Base-by-base conservation (phyloP, 371 early-diverging fungal species). In the Fennellomyces sp. region DNA sequence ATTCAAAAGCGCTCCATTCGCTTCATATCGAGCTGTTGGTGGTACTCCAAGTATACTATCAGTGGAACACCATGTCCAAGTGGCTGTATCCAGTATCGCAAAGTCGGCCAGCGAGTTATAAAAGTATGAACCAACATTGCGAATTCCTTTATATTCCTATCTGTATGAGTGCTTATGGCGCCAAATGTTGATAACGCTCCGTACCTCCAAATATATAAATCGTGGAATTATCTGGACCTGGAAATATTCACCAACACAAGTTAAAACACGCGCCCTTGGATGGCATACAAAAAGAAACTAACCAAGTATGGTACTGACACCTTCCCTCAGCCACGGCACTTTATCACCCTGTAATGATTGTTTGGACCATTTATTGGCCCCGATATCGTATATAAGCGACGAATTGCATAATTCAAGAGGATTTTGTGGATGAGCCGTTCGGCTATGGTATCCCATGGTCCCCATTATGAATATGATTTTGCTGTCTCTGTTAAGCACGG, bases 151-250 rank as follows among this genome's bases (percentile, higher is more conserved):
- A 41, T 41, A 13, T 41, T 10, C 19, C 1, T 0, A 0, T 11
- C 17, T 15, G 45, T 21, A 3, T 1, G 23, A 21, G 23, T 45
- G 23, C 4, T 21, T 21, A 45, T n/a, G n/a, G n/a, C n/a, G n/a
- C n/a, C n/a, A n/a, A n/a, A n/a, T n/a, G n/a, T n/a, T n/a, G n/a
- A n/a, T n/a, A n/a, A n/a, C n/a, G n/a, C n/a, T n/a, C n/a, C n/a
- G n/a, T 54, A 56, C 62, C 62, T 48, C 62, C 62, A 38, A 56
- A 62, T 19, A 62, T n/a, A 13, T 56, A 56, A 28, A 62, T 56
- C 38, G 48, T 11, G 10, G 31, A 33, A 36, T 48, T 28, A 19
- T 62, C 62, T 27, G 62, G 62, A 13, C 42, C 61, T 60, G 19
- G 11, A n/a, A 10, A 21, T 17, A 45, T 1, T 21, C 17, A n/a